Evolutionary conservation across 2,329 filamentous ascomycete species (phyloP).

Genomic region (Decorospora gaudefroyi): DNA sequence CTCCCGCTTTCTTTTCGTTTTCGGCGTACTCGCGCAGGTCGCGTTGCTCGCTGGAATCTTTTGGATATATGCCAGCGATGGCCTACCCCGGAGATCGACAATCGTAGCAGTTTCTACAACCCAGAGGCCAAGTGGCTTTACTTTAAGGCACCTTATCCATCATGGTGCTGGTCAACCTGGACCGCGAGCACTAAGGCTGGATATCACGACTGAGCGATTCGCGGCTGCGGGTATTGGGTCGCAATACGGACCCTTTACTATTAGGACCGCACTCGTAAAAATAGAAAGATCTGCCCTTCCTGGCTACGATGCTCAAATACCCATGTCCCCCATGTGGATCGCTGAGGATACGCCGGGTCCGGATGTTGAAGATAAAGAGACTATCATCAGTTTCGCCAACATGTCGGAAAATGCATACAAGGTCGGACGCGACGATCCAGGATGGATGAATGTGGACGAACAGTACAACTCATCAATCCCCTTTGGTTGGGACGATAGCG

Average conservation of each 20-base stretch:
- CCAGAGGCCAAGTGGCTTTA: conserved; percentile 21
- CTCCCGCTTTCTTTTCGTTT: conserved; percentile 18
- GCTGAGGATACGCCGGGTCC: conserved; percentile 39
- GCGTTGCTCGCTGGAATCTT: conserved; percentile 24
- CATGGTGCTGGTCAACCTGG: conserved; percentile 44
- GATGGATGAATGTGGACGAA: conserved; percentile 43
- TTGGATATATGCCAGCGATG: conserved; percentile 17
- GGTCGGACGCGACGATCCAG: conserved; percentile 38
- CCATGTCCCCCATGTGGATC: conserved; percentile 40
- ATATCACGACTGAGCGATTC: conserved; percentile 33
- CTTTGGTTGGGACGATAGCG: conserved; percentile 46
- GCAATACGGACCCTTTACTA: conserved; percentile 37
- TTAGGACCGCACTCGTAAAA: conserved; percentile 35
- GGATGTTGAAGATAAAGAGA: conserved; percentile 42
- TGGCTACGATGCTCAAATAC: conserved; percentile 26
- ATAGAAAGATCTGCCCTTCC: conserved; percentile 37
- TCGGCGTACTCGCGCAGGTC: conserved; percentile 30
- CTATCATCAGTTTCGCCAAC: conserved; percentile 41
- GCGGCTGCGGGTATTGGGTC: conserved; percentile 28
- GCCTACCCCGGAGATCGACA: conserved; percentile 12
- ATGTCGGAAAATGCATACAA: conserved; percentile 48
- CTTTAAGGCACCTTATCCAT: conserved; percentile 41
- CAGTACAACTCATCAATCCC: conserved; percentile 39
- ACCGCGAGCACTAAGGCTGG: conserved; percentile 40
- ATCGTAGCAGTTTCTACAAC: conserved; percentile 4